Base-by-base conservation (phyloP, 306 rosid genomes). In the Rubus parviflorus region DNA sequence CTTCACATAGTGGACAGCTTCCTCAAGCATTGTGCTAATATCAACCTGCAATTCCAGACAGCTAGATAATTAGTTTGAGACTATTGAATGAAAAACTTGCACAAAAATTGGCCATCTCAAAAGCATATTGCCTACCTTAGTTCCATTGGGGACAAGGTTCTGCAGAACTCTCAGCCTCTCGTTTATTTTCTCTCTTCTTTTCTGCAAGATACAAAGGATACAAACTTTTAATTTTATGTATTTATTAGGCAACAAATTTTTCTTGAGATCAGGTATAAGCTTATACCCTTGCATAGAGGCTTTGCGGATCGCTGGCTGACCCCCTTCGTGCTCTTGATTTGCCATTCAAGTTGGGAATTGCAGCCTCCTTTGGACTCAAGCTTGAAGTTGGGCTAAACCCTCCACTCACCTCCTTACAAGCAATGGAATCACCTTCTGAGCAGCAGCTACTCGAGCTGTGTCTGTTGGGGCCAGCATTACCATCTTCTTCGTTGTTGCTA, bases 11-110 rank as follows among this genome's bases (percentile, higher is more conserved):
- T 86, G 89, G 68, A 90, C 97, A 67, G 96, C 97, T 87, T 95
- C 99, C 83, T 95, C 99, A 47, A 95, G 99, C 97, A 95, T 95
- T 81, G 97, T 95, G 90, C 97, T 92, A 75, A 90, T 90, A 85
- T 95, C 98, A 72, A 95, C 97, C 97, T 94, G 81, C 65, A 89
- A 16, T 77, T 82, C 75, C 74, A 51, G 14, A 38, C 58, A 66
- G 41, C 41, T 45, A 79, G 68, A 13, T 49, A 4, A 77, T 19
- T 49, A 15, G 23, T 38, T 22, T 75, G 8, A 70, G 68, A 70
- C 68, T 61, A 40, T 73, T 75, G 20, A 57, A 64, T 69, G 62
- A 73, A 75, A 43, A 62, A 68, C 6, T 77, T 64, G 43, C 23
- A 38, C 1, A 37, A 40, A 30, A 63, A 22, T 15, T 70, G 68